Conservation (phyloP, 2,329 filamentous ascomycete genomes). For the Fusarium torreyae region DNA sequence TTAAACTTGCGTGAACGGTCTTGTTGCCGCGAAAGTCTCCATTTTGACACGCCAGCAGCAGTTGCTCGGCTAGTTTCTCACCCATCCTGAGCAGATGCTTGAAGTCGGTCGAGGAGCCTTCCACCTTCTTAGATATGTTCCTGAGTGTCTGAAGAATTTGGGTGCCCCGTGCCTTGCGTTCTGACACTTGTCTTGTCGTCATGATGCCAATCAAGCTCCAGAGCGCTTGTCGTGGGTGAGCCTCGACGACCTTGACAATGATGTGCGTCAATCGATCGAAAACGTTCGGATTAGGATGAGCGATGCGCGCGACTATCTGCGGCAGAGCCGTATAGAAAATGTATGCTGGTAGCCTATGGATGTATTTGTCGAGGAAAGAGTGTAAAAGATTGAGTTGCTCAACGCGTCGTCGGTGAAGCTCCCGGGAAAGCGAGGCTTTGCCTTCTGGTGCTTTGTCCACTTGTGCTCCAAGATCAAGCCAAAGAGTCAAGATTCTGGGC, state of each 20-base stretch:
- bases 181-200: conserved; percentile 79
- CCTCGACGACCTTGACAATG: conserved; percentile 86
- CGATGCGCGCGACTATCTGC: conserved; percentile 96
- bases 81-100: conserved; percentile 81
- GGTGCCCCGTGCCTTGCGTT: conserved; percentile 71
- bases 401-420: conserved; percentile 70
- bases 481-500: conserved; percentile 91
- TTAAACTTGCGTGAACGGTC: conserved; percentile 79
- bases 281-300: conserved; percentile 84
- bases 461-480: conserved; percentile 90
- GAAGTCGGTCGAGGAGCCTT: conserved; percentile 71
- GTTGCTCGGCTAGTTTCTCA: conserved; percentile 85
- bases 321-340: conserved; percentile 88
- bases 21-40: conserved; percentile 79
- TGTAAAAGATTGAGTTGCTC: conserved; percentile 80
- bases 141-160: conserved; percentile 68
- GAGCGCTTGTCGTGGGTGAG: conserved; percentile 91
- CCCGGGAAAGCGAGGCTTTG: conserved; percentile 67
- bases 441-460: conserved; percentile 74
- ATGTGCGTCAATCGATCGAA: conserved; percentile 84
- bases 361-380: conserved; percentile 83
- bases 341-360: conserved; percentile 79
- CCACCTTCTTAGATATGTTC: conserved; percentile 65
- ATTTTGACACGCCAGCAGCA: conserved; percentile 85
- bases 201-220: conserved; percentile 93